A percentile compares a stretch with the other conserved stretches of the same genome.
Evolutionary conservation across 2,329 filamentous ascomycete genomes (phyloP).

Genomic region (Stagonosporopsis cucurbitacearum): DNA sequence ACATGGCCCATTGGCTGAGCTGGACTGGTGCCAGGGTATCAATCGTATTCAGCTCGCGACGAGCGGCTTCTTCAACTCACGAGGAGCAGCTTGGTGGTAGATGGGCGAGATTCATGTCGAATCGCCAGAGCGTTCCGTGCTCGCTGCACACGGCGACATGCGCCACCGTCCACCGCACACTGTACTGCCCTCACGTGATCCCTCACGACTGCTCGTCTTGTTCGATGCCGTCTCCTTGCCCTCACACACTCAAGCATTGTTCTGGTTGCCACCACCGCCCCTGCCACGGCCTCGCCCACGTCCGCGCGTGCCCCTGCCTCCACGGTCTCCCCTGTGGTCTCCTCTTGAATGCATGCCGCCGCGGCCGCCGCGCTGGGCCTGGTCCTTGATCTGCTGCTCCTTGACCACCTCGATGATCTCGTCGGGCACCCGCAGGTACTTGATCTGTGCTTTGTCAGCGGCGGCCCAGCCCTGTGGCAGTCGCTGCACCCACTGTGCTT

Average conservation of each 20-base stretch:
- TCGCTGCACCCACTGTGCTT: constrained; percentile 79
- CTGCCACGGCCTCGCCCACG: constrained; percentile 60
- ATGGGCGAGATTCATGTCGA: not conserved
- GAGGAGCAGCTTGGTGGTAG: not conserved
- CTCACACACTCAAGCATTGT: constrained; percentile 34
- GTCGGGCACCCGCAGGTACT: constrained; percentile 94
- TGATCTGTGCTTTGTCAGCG: constrained; percentile 70
- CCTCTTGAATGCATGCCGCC: constrained; percentile 65
- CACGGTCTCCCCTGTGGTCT: constrained; percentile 59
- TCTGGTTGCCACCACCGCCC: constrained; percentile 57
- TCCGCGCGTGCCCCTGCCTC: constrained; percentile 62
- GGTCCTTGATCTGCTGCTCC: constrained; percentile 83
- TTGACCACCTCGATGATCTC: constrained; percentile 95
- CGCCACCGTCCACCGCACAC: not conserved
- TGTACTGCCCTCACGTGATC: not conserved
- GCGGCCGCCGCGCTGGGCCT: constrained; percentile 65
- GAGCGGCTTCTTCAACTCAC: constrained; percentile 5
- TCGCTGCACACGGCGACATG: not conserved
- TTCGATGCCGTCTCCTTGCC: not conserved
- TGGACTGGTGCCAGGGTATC: constrained; percentile 3
- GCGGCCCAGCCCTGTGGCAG: not conserved
- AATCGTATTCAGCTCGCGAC: constrained; percentile 6
- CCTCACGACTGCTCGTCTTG: not conserved
- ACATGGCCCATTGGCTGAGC: not conserved
- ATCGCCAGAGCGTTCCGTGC: not conserved